These are phyloP conservation scores for Bipolaris cookei DNA, from an alignment of 2,329 filamentous ascomycete species.

Conservation along the genomic window DNA sequence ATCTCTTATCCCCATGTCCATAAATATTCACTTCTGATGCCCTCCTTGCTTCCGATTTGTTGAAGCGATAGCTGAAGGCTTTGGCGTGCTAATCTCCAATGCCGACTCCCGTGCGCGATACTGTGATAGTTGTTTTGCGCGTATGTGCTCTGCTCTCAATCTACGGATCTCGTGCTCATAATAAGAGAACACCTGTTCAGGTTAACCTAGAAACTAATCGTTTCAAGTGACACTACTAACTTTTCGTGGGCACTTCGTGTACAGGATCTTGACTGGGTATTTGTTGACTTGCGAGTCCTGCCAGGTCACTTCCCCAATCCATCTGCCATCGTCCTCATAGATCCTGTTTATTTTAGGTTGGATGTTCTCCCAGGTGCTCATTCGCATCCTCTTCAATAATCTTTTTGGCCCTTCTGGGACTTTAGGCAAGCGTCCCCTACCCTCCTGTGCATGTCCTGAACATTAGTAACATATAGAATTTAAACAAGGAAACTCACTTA, in stretches of 20 bases:
- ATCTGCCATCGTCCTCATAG: not conserved
- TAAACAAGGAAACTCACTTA: not conserved
- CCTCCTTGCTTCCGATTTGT: not conserved
- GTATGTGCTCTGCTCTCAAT: not conserved
- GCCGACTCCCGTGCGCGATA: not conserved
- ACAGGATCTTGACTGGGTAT: not conserved
- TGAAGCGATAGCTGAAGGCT: not conserved
- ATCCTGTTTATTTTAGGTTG: slow-evolving; percentile 1
- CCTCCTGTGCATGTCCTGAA: not conserved
- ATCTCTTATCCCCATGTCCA: not conserved
- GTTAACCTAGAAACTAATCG: not conserved
- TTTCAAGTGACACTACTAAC: not conserved
- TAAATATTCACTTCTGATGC: not conserved
- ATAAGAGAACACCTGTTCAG: not conserved
- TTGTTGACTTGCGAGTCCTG: not conserved
- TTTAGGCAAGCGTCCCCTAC: not conserved
- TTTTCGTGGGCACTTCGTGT: not conserved
- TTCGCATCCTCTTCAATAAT: not conserved
- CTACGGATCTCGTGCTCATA: not conserved
- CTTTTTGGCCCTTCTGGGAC: not conserved
- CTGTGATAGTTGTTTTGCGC: not conserved
- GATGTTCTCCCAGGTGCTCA: not conserved
- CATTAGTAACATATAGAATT: not conserved
- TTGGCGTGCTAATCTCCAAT: not conserved
- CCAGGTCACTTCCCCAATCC: not conserved